Evolutionary conservation across 2,329 filamentous ascomycete genomes (phyloP), one percentile per base, ranked within the genome.

Genomic region (Chalaropsis ovoidea): DNA sequence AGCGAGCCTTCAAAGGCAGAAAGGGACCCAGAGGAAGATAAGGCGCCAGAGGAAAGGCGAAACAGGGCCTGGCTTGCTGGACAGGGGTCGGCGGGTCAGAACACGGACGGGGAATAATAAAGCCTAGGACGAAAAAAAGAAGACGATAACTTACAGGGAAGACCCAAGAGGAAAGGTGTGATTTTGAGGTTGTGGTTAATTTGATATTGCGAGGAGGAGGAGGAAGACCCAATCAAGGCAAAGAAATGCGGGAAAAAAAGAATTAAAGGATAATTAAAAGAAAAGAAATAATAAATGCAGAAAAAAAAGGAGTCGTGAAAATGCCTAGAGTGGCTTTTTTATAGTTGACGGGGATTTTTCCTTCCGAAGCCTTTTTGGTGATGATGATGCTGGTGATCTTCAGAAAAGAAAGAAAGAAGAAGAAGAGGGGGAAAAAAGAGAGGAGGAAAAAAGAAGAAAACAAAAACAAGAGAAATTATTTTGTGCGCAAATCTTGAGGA

Each of bases 81-180:
- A 35, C 15, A 56, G 52, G 52, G 27, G 52, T 6, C 11, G 15
- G 35, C 13, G n/a, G 24, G 24, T 35, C 10, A 52, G 27, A 56
- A 56, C 24, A 56, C 8, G 52, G 24, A 31, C 52, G 24, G 52
- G 52, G 24, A 52, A 24, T 27, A 52, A 27, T 52, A 24, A 31
- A 7, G 15, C 24, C 13, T n/a, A n/a, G 35, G 52, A 56, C 11
- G 22, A 17, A 31, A 17, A 54, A 17, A 31, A 56, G 22, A 35
- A 39, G 52, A 56, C 52, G 52, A 31, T 8, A 35, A 31, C 52
- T n/a, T 31, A 56, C 52, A 56, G 52, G 52, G 52, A 56, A 56
- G 52, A 56, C 27, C 52, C 52, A 56, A 39, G 52, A 35, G 8
- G 27, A 56, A 27, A 56, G 52, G 52, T 56, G 52, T 56, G 52